A percentile compares a stretch with the other conserved stretches of the same genome.
These are phyloP conservation scores for Diutina neorugosa DNA, from an alignment of 1,139 yeast species.

Conservation along the genomic window DNA sequence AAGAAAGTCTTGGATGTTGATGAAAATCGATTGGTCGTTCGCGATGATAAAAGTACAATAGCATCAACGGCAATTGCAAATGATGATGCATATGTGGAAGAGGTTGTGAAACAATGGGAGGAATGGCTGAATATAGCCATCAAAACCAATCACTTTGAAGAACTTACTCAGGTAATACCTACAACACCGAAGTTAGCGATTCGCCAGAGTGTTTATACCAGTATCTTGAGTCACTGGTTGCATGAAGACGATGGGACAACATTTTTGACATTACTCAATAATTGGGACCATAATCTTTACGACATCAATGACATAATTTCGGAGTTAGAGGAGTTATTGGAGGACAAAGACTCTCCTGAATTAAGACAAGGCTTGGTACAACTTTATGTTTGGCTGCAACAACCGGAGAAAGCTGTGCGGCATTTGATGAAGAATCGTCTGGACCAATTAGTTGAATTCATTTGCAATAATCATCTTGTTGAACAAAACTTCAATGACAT, in stretches of 20 bases:
- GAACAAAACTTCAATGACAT: not conserved
- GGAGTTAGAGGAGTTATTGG: constrained; percentile 33
- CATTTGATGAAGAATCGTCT: constrained; percentile 51
- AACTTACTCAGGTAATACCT: constrained; percentile 46
- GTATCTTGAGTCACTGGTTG: constrained; percentile 40
- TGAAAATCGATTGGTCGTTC: constrained; percentile 15
- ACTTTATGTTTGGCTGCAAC: constrained; percentile 44
- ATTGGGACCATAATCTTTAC: constrained; percentile 53
- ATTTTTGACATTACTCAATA: constrained; percentile 29
- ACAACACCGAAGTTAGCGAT: constrained; percentile 23
- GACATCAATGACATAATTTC: constrained; percentile 33
- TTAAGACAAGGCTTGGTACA: constrained; percentile 42
- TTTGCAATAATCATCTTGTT: not conserved
- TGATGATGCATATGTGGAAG: constrained; percentile 18
- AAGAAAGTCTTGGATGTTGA: constrained; percentile 23
- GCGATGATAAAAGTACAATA: constrained; percentile 21
- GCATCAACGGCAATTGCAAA: constrained; percentile 11
- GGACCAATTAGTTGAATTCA: constrained; percentile 12
- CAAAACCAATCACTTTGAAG: constrained; percentile 32
- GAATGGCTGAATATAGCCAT: constrained; percentile 48
- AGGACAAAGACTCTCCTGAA: constrained; percentile 9
- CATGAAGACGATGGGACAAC: constrained; percentile 16
- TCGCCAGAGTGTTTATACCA: constrained; percentile 33
- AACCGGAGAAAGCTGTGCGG: constrained; percentile 50
- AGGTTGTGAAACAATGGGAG: constrained; percentile 49